Evolutionary conservation across 106 monocot genomes (phyloP).

Genomic region (Posidonia australis): DNA sequence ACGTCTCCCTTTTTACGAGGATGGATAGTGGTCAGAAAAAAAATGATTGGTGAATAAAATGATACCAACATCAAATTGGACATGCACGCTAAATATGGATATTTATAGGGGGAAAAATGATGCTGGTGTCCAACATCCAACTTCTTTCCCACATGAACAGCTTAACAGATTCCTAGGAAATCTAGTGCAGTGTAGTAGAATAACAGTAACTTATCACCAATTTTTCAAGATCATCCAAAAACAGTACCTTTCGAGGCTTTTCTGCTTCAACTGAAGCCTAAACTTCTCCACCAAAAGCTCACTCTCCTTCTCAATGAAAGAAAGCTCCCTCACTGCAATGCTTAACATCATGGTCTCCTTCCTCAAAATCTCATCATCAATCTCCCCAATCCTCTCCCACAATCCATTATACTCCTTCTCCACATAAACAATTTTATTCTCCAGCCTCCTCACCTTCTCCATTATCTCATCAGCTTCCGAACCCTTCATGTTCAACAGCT

Average conservation of each 20-base stretch:
- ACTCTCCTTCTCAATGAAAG: slow-evolving; percentile 67
- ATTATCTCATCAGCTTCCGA: slow-evolving; percentile 9
- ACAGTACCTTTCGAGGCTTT: slow-evolving; percentile 29
- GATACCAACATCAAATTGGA: too few species aligned
- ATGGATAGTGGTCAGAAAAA: too few species aligned
- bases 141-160: too few species aligned
- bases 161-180: neutral
- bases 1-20: too few species aligned
- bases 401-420: slow-evolving; percentile 51
- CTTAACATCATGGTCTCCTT: slow-evolving; percentile 56
- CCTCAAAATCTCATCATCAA: slow-evolving; percentile 50
- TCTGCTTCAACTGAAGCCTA: slow-evolving; percentile 20
- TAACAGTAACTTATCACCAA: neutral
- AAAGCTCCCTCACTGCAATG: slow-evolving; percentile 57
- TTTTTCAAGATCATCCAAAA: neutral
- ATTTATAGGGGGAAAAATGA: too few species aligned
- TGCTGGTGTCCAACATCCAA: too few species aligned
- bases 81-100: too few species aligned
- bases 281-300: slow-evolving; percentile 59
- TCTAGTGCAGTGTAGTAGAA: neutral
- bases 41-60: too few species aligned
- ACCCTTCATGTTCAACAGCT: slow-evolving; percentile 14
- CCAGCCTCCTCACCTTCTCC: slow-evolving; percentile 31
- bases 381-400: slow-evolving; percentile 53
- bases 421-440: slow-evolving; percentile 20